Percentiles rank a stretch among this genome's conserved stretches.
phyloP scores from a whole-genome alignment of 169 alveolate species.

The Plasmodium gaboni region DNA sequence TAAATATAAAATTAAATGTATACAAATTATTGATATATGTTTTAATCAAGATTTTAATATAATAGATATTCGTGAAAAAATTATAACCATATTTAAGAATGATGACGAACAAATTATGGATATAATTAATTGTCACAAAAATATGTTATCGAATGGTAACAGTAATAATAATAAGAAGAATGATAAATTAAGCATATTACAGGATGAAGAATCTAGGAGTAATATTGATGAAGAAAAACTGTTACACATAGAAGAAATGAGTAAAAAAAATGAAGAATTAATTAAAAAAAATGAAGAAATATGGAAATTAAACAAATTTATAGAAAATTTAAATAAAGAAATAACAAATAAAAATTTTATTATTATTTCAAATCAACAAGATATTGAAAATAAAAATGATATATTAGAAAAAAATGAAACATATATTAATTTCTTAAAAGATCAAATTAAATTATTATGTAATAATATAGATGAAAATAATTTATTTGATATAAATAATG shows the following conservation, averaged over 20 bases:
- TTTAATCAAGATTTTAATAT: conserved; percentile 66
- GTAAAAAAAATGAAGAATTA: conserved; percentile 69
- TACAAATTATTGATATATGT: conserved; percentile 73
- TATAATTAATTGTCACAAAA: conserved; percentile 56
- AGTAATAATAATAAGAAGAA: conserved; percentile 4
- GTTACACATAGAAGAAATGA: conserved; percentile 71
- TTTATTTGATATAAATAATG: conserved; percentile 50
- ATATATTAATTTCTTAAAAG: conserved; percentile 54
- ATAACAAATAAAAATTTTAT: conserved; percentile 59
- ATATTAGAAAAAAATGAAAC: conserved; percentile 48
- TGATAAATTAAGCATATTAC: neutral
- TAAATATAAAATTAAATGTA: conserved; percentile 59
- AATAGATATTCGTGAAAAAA: conserved; percentile 59
- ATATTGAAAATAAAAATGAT: conserved; percentile 61
- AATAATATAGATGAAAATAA: conserved; percentile 64
- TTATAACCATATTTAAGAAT: conserved; percentile 44
- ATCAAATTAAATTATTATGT: conserved; percentile 60
- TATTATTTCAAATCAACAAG: conserved; percentile 53
- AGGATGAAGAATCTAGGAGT: conserved; percentile 8
- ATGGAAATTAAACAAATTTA: conserved; percentile 68
- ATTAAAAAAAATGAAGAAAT: conserved; percentile 70
- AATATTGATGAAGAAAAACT: conserved; percentile 34
- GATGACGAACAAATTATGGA: conserved; percentile 63
- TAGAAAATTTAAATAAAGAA: conserved; percentile 65
- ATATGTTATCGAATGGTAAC: conserved; percentile 23